Evolutionary conservation across 176 grass and related monocot species (phyloP).

Genomic region (Oryza rufipogon): DNA sequence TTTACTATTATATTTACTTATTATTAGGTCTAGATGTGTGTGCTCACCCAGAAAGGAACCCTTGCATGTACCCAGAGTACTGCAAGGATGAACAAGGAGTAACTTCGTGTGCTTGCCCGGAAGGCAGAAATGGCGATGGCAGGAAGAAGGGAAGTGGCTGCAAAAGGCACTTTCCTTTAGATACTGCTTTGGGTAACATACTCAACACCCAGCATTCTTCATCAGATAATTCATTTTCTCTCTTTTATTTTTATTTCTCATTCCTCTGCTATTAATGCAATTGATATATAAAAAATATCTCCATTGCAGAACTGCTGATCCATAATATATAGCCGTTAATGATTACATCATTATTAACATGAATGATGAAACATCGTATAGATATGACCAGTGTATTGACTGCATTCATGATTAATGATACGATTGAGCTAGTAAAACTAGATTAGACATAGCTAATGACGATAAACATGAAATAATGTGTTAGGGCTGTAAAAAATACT

Average conservation of each 20-base stretch:
- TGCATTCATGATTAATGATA: neutral
- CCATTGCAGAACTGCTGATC: neutral
- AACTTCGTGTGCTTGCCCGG: neutral
- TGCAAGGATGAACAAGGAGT: neutral
- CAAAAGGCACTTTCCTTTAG: neutral
- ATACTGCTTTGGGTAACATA: conserved; percentile 27
- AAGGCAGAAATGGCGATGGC: conserved; percentile 30
- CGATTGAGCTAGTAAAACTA: neutral
- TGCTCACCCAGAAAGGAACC: neutral
- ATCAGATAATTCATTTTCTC: neutral
- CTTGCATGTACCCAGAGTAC: neutral
- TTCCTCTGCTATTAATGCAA: neutral
- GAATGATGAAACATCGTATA: too few species aligned
- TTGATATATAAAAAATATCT: neutral
- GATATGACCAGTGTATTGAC: neutral
- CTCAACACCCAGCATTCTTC: neutral
- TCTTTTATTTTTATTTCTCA: neutral
- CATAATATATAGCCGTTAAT: neutral
- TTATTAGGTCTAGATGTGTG: conserved; percentile 41
- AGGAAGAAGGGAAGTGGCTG: neutral
- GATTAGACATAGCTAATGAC: conserved; percentile 1
- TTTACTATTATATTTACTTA: neutral
- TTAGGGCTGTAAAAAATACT: neutral
- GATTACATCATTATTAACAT: neutral
- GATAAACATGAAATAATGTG: neutral